Conservation (phyloP, 2,329 filamentous ascomycete species). For the Ophiostoma triangulosporum region DNA sequence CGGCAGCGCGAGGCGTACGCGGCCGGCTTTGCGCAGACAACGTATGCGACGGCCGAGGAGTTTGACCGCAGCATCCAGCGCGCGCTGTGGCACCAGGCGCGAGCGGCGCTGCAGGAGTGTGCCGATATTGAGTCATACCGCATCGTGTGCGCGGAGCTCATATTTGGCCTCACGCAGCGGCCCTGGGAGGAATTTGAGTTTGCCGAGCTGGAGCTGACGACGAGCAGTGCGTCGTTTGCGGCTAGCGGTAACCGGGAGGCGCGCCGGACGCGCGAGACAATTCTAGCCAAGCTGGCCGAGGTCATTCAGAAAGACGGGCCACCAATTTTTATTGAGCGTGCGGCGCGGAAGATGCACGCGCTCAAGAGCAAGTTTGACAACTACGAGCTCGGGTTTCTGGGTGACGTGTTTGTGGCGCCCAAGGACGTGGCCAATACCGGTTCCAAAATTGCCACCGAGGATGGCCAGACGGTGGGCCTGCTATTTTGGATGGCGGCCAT, state of each 20-base stretch:
- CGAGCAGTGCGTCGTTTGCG: not conserved
- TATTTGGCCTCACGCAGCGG: slow-evolving; percentile 26
- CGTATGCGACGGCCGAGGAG: slow-evolving; percentile 17
- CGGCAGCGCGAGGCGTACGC: slow-evolving; percentile 16
- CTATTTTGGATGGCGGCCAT: slow-evolving; percentile 46
- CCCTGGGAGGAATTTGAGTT: slow-evolving; percentile 16
- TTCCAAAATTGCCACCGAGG: slow-evolving; percentile 8
- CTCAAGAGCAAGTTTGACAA: slow-evolving; percentile 24
- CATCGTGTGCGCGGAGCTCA: slow-evolving; percentile 25
- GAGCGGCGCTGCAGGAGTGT: slow-evolving; percentile 23
- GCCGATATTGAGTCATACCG: slow-evolving; percentile 24
- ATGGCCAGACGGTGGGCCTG: slow-evolving; percentile 34
- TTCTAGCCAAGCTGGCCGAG: slow-evolving; percentile 11
- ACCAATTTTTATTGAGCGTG: slow-evolving; percentile 25
- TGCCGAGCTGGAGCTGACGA: slow-evolving; percentile 5
- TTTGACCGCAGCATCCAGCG: slow-evolving; percentile 26
- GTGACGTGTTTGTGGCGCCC: not conserved
- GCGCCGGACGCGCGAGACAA: slow-evolving; percentile 2
- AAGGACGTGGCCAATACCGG: not conserved
- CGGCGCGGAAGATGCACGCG: slow-evolving; percentile 25
- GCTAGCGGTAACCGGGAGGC: not conserved
- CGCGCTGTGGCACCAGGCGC: slow-evolving; percentile 26
- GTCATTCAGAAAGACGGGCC: slow-evolving; percentile 18
- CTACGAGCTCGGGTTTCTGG: slow-evolving; percentile 8
- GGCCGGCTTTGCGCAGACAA: slow-evolving; percentile 3